Evolutionary conservation across 1,284 basidiomycete genomes (phyloP).

Genomic region (Cryptococcus sp.): DNA sequence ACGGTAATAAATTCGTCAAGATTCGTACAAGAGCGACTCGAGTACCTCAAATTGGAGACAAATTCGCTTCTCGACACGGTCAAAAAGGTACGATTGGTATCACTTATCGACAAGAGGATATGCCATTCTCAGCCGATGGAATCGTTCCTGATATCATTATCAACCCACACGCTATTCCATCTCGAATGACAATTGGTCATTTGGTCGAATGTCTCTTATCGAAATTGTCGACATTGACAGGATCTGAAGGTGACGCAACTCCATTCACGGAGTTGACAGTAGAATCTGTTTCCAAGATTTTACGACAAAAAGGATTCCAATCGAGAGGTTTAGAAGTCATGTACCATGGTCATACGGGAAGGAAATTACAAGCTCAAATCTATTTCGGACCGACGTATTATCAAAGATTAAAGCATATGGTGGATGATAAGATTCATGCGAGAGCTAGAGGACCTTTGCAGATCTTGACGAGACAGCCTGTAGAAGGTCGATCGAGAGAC

Average conservation of each 20-base stretch:
- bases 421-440: conserved; percentile 99
- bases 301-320: conserved; percentile 84
- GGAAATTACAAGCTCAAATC: conserved; percentile 94
- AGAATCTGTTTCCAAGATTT: conserved; percentile 80
- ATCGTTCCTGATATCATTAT: conserved; percentile 97
- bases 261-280: conserved; percentile 98
- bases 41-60: conserved; percentile 96
- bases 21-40: conserved; percentile 92
- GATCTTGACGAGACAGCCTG: conserved; percentile 94
- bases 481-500: conserved; percentile 98
- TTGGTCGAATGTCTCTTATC: conserved; percentile 97
- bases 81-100: conserved; percentile 99
- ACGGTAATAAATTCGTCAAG: conserved; percentile 98
- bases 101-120: conserved; percentile 98
- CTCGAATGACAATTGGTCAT: conserved; percentile 99
- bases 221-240: conserved; percentile 93
- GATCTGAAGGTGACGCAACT: conserved; percentile 96
- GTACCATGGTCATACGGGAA: conserved; percentile 98
- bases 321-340: conserved; percentile 95
- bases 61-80: conserved; percentile 98
- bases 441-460: conserved; percentile 95
- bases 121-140: conserved; percentile 97
- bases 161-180: conserved; percentile 98
- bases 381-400: conserved; percentile 99
- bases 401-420: conserved; percentile 99